phyloP scores from a whole-genome alignment of 2,329 filamentous ascomycete genomes.

The Hortaea sp. region DNA sequence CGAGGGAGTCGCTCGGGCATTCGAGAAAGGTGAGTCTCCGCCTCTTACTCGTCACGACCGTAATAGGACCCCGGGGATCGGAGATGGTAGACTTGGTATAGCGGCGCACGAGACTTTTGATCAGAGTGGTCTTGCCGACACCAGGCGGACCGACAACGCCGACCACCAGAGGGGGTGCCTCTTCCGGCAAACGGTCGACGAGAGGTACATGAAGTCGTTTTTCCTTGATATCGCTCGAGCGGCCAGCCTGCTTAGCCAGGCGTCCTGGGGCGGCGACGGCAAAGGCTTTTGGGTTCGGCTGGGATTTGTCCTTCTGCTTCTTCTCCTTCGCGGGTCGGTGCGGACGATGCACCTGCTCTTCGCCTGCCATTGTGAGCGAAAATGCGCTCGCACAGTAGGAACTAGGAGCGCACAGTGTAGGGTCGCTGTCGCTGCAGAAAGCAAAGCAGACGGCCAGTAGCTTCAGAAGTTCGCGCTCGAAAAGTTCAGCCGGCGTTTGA shows the following conservation, averaged over 20 bases:
- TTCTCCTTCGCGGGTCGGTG: slow-evolving; percentile 85
- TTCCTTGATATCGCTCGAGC: slow-evolving; percentile 78
- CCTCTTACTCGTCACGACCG: slow-evolving; percentile 92
- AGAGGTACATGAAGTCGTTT: slow-evolving; percentile 93
- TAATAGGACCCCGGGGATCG: slow-evolving; percentile 82
- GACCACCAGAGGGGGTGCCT: slow-evolving; percentile 86
- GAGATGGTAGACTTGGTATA: slow-evolving; percentile 94
- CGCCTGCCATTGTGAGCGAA: slow-evolving; percentile 19
- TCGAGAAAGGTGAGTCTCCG: slow-evolving; percentile 91
- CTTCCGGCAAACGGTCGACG: slow-evolving; percentile 89
- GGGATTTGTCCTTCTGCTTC: slow-evolving; percentile 55
- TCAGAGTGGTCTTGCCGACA: slow-evolving; percentile 85
- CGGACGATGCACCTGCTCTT: slow-evolving; percentile 68
- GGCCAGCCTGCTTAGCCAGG: slow-evolving; percentile 62
- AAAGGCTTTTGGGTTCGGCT: slow-evolving; percentile 82
- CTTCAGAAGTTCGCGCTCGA: no score
- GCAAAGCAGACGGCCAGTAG: no score
- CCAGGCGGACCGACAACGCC: slow-evolving; percentile 91
- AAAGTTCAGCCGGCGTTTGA: not conserved
- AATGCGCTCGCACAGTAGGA: no score
- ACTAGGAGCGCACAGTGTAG: no score
- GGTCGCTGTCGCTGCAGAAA: no score
- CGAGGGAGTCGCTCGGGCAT: slow-evolving; percentile 86
- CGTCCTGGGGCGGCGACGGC: slow-evolving; percentile 73
- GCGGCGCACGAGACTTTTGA: slow-evolving; percentile 86